Conservation (phyloP, 148 eudicot species). For the Chenopodium quinoa region DNA sequence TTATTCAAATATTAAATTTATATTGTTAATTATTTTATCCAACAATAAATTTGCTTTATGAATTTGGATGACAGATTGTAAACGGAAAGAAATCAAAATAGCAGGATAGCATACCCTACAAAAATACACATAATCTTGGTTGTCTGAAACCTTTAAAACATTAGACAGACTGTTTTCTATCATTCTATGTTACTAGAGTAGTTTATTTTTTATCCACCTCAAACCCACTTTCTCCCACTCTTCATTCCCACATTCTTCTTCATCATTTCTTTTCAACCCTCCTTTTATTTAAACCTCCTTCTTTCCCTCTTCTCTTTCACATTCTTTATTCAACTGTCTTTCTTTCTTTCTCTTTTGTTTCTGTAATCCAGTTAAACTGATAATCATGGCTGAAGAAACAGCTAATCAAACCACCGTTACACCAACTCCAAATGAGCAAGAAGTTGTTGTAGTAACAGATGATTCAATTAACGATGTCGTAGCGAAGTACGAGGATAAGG, state of each 20-base stretch:
- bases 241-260: conserved; percentile 3
- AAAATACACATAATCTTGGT: background rate
- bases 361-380: background rate
- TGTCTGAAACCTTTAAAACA: background rate
- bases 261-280: background rate
- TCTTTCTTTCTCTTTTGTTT: background rate
- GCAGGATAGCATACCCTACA: background rate
- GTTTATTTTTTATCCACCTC: background rate
- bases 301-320: background rate
- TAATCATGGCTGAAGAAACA: conserved; percentile 9
- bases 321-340: background rate
- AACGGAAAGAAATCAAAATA: background rate
- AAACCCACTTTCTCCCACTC: background rate
- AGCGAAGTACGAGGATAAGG: background rate
- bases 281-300: conserved; percentile 19
- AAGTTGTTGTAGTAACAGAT: background rate
- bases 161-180: conserved; percentile 18
- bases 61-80: conserved; percentile 14
- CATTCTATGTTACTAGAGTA: background rate
- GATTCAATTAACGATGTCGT: background rate
- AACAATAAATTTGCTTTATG: background rate
- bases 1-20: no score
- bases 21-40: background rate
- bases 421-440: background rate
- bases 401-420: background rate